phyloP scores from a whole-genome alignment of 2,329 filamentous ascomycete genomes.

The Aureobasidium sp. region DNA sequence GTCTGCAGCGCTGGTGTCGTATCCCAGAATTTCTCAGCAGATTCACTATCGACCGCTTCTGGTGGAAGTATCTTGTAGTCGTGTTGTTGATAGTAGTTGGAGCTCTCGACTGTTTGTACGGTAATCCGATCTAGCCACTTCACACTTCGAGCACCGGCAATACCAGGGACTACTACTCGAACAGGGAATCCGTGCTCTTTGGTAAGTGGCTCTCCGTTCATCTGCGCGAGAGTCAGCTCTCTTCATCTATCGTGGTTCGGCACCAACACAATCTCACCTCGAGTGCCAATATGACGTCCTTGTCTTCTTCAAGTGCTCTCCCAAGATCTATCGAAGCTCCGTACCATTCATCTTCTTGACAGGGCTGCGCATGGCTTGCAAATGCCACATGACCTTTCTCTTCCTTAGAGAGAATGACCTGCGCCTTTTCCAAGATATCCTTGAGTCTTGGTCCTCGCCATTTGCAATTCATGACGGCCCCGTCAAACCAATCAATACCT shows the following conservation, averaged over 20 bases:
- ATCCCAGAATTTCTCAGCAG: slow-evolving; percentile 51
- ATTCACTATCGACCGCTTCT: slow-evolving; percentile 51
- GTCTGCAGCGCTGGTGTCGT: slow-evolving; percentile 55
- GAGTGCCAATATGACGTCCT: slow-evolving; percentile 52
- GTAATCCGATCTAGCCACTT: slow-evolving; percentile 63
- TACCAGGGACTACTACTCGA: slow-evolving; percentile 43
- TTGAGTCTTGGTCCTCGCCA: slow-evolving; percentile 49
- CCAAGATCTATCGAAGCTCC: slow-evolving; percentile 45
- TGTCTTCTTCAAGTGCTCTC: slow-evolving; percentile 41
- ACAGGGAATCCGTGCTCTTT: slow-evolving; percentile 59
- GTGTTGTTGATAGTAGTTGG: slow-evolving; percentile 57
- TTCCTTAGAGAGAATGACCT: slow-evolving; percentile 30
- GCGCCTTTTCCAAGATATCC: slow-evolving; percentile 46
- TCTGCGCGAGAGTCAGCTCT: slow-evolving; percentile 40
- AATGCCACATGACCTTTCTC: slow-evolving; percentile 48
- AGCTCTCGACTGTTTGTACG: slow-evolving; percentile 59
- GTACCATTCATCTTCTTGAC: slow-evolving; percentile 53
- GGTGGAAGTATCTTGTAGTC: slow-evolving; percentile 63
- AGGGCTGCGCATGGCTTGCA: slow-evolving; percentile 46
- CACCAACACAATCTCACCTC: slow-evolving; percentile 44
- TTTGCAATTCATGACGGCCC: slow-evolving; percentile 54
- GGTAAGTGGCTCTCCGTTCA: slow-evolving; percentile 59
- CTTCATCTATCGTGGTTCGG: slow-evolving; percentile 31
- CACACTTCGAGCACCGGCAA: slow-evolving; percentile 60
- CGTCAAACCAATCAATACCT: slow-evolving; percentile 55